A percentile compares a stretch with the other conserved stretches of the same genome.
Conservation (phyloP, 306 rosid genomes). For the Trichosanthes cucumerina region DNA sequence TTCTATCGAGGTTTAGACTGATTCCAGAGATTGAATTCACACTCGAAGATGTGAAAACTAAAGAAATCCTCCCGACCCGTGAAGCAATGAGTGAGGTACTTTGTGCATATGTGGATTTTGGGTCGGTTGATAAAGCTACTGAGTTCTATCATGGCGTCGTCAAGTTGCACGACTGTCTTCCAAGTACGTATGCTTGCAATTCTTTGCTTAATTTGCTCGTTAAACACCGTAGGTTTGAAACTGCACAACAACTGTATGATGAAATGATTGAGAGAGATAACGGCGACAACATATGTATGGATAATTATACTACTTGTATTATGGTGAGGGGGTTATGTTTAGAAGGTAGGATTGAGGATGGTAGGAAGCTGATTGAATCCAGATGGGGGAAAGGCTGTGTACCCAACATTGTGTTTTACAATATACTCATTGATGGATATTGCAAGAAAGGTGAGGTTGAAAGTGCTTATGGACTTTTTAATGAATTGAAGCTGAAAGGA, state of each 20-base stretch:
- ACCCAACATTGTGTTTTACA: conserved; percentile 64
- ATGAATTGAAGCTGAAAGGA: conserved; percentile 60
- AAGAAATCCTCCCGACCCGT: conserved; percentile 31
- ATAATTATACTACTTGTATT: conserved; percentile 63
- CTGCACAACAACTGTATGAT: conserved; percentile 52
- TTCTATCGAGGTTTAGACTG: conserved; percentile 42
- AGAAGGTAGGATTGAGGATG: conserved; percentile 53
- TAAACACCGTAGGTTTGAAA: conserved; percentile 27
- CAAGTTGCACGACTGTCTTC: conserved; percentile 33
- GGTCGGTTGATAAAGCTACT: conserved; percentile 47
- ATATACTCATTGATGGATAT: conserved; percentile 56
- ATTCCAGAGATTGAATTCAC: conserved; percentile 44
- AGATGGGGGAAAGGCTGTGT: conserved; percentile 68
- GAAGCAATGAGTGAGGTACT: conserved; percentile 44
- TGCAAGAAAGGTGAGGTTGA: conserved; percentile 52
- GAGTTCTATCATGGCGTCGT: conserved; percentile 23
- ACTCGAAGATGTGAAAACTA: conserved; percentile 31
- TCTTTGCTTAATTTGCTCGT: conserved; percentile 41
- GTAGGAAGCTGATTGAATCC: conserved; percentile 42
- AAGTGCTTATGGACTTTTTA: conserved; percentile 37
- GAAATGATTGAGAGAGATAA: conserved; percentile 40
- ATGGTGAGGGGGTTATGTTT: conserved; percentile 56
- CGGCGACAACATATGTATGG: conserved; percentile 18
- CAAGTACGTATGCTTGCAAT: conserved; percentile 41
- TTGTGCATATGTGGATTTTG: conserved; percentile 40